Conservation (phyloP, 2,329 filamentous ascomycete species). For the Lasiodiplodia sp. region DNA sequence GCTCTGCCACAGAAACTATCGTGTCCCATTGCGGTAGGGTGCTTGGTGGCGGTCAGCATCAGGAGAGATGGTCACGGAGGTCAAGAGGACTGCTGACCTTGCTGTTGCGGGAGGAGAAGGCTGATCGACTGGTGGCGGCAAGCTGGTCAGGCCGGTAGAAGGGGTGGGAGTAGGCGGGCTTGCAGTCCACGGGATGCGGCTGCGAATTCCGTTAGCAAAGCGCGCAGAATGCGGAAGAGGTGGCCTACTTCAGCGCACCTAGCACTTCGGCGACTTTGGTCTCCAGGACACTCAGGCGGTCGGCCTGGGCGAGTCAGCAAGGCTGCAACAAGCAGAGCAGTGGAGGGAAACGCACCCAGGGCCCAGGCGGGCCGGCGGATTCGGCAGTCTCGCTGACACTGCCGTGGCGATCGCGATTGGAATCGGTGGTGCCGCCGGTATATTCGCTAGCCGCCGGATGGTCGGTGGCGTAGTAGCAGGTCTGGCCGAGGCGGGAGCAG, state of each 20-base stretch:
- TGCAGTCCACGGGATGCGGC: constrained; percentile 23
- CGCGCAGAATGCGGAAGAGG: background rate
- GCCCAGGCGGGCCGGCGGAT: constrained; percentile 1
- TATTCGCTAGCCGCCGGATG: constrained; percentile 44
- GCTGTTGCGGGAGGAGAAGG: constrained; percentile 11
- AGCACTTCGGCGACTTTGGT: constrained; percentile 24
- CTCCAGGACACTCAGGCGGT: constrained; percentile 20
- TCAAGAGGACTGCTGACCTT: background rate
- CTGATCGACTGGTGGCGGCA: background rate
- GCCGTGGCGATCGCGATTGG: constrained; percentile 4
- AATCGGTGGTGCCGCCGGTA: background rate
- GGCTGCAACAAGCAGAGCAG: background rate
- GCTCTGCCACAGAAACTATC: constrained; percentile 43
- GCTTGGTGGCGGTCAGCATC: background rate
- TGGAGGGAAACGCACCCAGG: background rate
- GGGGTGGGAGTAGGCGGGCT: constrained; percentile 11
- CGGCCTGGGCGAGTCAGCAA: constrained; percentile 8
- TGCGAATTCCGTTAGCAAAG: background rate
- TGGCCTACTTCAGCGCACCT: constrained; percentile 14
- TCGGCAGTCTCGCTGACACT: constrained; percentile 1
- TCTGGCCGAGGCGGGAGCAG: constrained; percentile 57
- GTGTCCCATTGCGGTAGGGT: constrained; percentile 14
- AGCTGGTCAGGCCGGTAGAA: background rate
- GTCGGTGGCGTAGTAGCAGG: constrained; percentile 42
- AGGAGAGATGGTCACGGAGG: too few relatives aligned